Evolutionary conservation across 139 green algal species (phyloP), one percentile per base, ranked within the genome.

Genomic region (Chlamydomonas incerta): DNA sequence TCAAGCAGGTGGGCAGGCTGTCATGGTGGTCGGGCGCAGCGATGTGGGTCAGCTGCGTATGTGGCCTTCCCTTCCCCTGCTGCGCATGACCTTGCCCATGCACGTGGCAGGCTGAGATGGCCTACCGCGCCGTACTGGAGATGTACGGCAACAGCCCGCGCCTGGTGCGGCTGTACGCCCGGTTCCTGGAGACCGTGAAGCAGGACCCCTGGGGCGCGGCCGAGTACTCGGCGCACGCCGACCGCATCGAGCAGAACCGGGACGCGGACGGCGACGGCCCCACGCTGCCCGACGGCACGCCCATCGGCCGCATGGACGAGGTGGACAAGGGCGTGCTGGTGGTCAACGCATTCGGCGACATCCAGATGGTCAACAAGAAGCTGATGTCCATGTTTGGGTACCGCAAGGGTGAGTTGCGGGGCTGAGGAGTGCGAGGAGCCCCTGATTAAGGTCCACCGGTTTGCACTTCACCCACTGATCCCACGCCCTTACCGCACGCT

Each of bases 111-210:
- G 77, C 77, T 2, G 63, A 84, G 66, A 17, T 65, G 9, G 77
- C 75, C 55, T 89, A 89, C 75, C 63, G 63, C 34, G 17, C 75
- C 15, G 77, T 82, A n/a, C 70, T 87, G 5, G 85, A 86, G 21
- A 73, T 41, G 55, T 92, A 91, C 72, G 86, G 86, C 37, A 80
- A 46, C 52, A 88, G 83, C 47, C 79, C 65, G 24, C 72, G 77
- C 5, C 87, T 92, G 35, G 76, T 92, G 37, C 89, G 83, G 41
- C 55, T 88, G 33, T 92, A 92, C 76, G 89, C 82, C 34, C 75
- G 71, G 24, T 92, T 92, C 72, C 74, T 89, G 35, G 89, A 92
- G 68, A 82, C 72, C 11, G 72, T 87, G 24, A 80, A 85, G 41
- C 89, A 91, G 57, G 88, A 90, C 80, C 83, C 88, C 8, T 91